These are phyloP conservation scores for Eremothecium cymbalariae DNA, from an alignment of 1,139 yeast genomes.

Conservation along the genomic window DNA sequence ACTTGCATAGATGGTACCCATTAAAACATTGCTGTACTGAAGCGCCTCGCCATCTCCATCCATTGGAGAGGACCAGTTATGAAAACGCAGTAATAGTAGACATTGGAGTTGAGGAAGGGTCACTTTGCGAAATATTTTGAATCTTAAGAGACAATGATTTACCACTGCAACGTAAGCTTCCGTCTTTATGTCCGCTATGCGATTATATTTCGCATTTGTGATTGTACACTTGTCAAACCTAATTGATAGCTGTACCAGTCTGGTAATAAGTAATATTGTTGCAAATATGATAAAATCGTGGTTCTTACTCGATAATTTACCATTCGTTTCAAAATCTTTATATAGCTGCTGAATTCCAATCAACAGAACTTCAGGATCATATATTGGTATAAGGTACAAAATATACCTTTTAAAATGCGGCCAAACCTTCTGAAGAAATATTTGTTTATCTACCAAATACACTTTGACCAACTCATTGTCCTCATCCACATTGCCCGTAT, in stretches of 20 bases:
- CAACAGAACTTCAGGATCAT: constrained; percentile 16
- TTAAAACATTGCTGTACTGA: constrained; percentile 25
- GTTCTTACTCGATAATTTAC: constrained; percentile 14
- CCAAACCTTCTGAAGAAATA: constrained; percentile 17
- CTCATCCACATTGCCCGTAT: constrained; percentile 1
- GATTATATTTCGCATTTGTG: constrained; percentile 8
- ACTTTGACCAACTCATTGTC: constrained; percentile 8
- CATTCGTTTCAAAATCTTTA: constrained; percentile 12
- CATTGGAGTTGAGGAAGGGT: constrained; percentile 25
- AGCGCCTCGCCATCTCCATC: constrained; percentile 29
- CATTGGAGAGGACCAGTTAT: constrained; percentile 31
- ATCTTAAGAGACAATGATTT: constrained; percentile 19
- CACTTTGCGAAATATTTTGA: constrained; percentile 24
- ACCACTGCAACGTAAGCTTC: constrained; percentile 21
- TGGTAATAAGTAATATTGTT: constrained; percentile 21
- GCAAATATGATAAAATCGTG: constrained; percentile 25
- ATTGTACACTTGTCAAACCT: constrained; percentile 12
- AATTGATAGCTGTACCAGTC: constrained; percentile 22
- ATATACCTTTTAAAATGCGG: constrained; percentile 21
- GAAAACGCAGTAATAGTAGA: constrained; percentile 24
- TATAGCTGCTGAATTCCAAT: constrained; percentile 17
- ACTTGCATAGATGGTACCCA: constrained; percentile 26
- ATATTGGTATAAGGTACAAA: constrained; percentile 21
- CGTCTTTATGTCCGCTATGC: constrained; percentile 19
- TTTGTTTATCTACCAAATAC: constrained; percentile 15